phyloP scores from a whole-genome alignment of 768 basidiomycete genomes.

The Podaxis sp. region DNA sequence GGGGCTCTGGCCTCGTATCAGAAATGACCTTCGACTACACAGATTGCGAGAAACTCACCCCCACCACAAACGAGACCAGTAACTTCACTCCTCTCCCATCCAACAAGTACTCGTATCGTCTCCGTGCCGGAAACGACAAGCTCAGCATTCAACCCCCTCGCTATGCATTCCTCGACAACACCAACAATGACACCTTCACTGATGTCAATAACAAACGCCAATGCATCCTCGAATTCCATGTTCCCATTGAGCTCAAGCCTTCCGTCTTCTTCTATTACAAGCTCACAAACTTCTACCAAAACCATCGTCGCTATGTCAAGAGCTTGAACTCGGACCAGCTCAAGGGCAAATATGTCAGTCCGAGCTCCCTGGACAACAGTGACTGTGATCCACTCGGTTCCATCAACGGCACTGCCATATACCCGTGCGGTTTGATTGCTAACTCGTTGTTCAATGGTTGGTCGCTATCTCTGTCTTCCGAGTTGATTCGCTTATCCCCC shows the following conservation, averaged over 20 bases:
- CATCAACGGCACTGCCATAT: constrained; percentile 59
- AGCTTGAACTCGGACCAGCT: constrained; percentile 85
- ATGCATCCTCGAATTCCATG: constrained; percentile 80
- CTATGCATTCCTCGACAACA: constrained; percentile 73
- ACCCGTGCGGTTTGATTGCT: constrained; percentile 96
- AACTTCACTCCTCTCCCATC: constrained; percentile 57
- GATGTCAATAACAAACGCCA: constrained; percentile 45
- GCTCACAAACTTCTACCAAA: constrained; percentile 95
- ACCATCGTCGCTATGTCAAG: constrained; percentile 96
- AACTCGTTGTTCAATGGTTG: constrained; percentile 95
- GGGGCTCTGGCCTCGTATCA: constrained; percentile 81
- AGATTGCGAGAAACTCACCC: constrained; percentile 71
- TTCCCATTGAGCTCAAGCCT: constrained; percentile 73
- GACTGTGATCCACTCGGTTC: constrained; percentile 90
- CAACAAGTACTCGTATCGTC: constrained; percentile 65
- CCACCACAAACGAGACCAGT: constrained; percentile 37
- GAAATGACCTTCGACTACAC: constrained; percentile 97
- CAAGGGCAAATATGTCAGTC: constrained; percentile 62
- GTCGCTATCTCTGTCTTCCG: constrained; percentile 19
- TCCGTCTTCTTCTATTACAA: constrained; percentile 95
- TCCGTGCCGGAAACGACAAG: constrained; percentile 53
- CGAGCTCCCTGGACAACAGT: constrained; percentile 53
- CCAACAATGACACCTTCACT: constrained; percentile 43
- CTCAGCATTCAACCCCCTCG: constrained; percentile 43
- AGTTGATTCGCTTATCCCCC: constrained; percentile 5